Evolutionary conservation across 2,329 filamentous ascomycete species (phyloP), one percentile per base, ranked within the genome.

Genomic region (Pleomassaria siparia): DNA sequence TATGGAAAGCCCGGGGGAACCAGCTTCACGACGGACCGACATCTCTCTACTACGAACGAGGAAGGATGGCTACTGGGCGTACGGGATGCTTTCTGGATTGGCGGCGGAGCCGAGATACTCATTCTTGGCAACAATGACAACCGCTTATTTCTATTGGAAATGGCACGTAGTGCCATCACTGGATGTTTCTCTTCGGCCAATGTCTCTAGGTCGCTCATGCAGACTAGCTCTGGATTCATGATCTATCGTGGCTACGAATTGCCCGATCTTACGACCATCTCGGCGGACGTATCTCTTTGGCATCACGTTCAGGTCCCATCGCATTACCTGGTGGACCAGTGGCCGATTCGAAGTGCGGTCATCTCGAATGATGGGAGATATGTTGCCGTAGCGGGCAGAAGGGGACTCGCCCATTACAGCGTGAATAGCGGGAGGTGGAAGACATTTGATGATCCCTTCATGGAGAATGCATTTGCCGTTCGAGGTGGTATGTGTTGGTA

Each of bases 401-500:
- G 91, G 58, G 94, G 94, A 0, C 78, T 99, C 43, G 92, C 92
- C 9, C 94, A 99, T 69, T 99, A 99, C 72, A 97, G 94, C 63
- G 84, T 96, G 51, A 88, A 88, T 57, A 97, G 92, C 65, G 89
- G 92, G 22, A 82, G 94, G 49, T 99, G 94, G 94, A 96, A 95
- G 68, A 95, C 88, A 0, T 99, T 99, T 67, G 81, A 87, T 40
- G 90, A 91, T 60, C 81, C 85, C 21, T 83, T 81, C 24, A 81
- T 86, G 63, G 94, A 97, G 70, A 91, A 91, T 60, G 89, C 91
- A 53, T 99, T 99, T 66, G 84, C 90, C 20, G 89, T 99, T 12
- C 81, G 91, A 53, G 94, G 94, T 40, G 94, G 94, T 6, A 96
- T 99, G 91, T 97, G 92, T 68, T 99, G 94, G 94, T 91, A 95